Evolutionary conservation across 305 asterid species (phyloP).

Genomic region (Ruellia speciosa): DNA sequence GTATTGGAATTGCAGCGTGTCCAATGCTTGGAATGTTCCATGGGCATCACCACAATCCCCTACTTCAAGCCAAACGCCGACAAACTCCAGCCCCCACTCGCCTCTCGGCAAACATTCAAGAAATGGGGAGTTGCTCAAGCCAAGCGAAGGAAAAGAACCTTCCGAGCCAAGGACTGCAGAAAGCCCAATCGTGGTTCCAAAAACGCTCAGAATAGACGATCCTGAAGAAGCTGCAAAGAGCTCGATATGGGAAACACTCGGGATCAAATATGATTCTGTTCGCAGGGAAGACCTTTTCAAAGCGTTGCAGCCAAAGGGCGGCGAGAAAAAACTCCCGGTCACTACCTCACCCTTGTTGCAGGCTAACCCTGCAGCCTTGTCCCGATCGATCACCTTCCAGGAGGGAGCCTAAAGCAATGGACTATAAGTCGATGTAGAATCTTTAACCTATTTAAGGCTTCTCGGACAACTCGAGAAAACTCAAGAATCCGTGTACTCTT

Average conservation of each 20-base stretch:
- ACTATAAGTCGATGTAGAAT: neutral
- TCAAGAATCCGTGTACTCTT: neutral
- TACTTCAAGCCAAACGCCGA: constrained; percentile 19
- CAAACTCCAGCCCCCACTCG: constrained; percentile 22
- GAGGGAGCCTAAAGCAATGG: constrained; percentile 34
- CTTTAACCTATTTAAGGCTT: neutral
- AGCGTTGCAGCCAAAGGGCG: constrained; percentile 38
- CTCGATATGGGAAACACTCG: constrained; percentile 47
- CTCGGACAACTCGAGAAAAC: neutral
- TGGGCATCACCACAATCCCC: constrained; percentile 40
- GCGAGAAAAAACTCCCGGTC: constrained; percentile 26
- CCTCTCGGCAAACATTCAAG: constrained; percentile 37
- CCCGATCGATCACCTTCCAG: constrained; percentile 62
- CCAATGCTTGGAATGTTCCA: constrained; percentile 55
- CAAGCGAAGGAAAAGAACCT: neutral
- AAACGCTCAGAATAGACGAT: constrained; percentile 49
- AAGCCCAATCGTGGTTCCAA: constrained; percentile 45
- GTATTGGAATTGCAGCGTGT: constrained; percentile 48
- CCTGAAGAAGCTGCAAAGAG: constrained; percentile 44
- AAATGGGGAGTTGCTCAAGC: constrained; percentile 31
- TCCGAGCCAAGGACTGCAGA: constrained; percentile 16
- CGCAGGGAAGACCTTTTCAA: constrained; percentile 48
- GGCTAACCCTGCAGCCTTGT: constrained; percentile 76
- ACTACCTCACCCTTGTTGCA: constrained; percentile 30
- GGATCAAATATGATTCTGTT: constrained; percentile 38